A percentile compares a stretch with the other conserved stretches of the same genome.
These are phyloP conservation scores for Limnanthes douglasii DNA, from an alignment of 345 rosid genomes.

Conservation along the genomic window DNA sequence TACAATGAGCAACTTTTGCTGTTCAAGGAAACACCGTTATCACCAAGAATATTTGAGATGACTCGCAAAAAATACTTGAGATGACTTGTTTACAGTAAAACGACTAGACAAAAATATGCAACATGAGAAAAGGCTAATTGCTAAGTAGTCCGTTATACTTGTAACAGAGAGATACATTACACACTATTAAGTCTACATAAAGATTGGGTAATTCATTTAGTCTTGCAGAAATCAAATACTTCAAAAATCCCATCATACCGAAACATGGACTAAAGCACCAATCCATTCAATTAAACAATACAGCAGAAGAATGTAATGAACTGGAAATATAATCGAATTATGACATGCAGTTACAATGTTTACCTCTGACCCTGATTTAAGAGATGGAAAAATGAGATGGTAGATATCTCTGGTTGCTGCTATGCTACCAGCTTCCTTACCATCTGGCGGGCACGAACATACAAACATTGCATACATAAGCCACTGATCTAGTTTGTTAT, in stretches of 20 bases:
- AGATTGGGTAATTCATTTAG: too few relatives aligned
- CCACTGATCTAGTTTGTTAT: conserved; percentile 96
- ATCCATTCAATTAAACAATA: background rate
- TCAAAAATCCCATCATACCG: background rate
- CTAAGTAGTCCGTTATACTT: conserved; percentile 5
- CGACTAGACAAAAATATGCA: conserved; percentile 2
- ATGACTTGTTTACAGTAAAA: too few relatives aligned
- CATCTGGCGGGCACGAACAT: conserved; percentile 93
- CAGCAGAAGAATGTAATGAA: background rate
- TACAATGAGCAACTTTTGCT: too few relatives aligned
- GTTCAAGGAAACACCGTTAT: too few relatives aligned
- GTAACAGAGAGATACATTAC: conserved; percentile 2
- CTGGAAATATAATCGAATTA: too few relatives aligned
- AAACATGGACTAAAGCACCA: background rate
- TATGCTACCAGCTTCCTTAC: conserved; percentile 63
- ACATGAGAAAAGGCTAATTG: conserved; percentile 1
- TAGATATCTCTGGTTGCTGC: conserved; percentile 74
- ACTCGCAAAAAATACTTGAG: conserved; percentile 5
- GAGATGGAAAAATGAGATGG: conserved; percentile 75
- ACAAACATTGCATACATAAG: conserved; percentile 90
- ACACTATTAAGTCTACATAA: too few relatives aligned
- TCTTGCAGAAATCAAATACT: too few relatives aligned
- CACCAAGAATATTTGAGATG: background rate
- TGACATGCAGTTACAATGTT: conserved; percentile 48
- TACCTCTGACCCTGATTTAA: conserved; percentile 82